Evolutionary conservation across 768 basidiomycete species (phyloP).

Genomic region (Suillus fuscotomentosus): DNA sequence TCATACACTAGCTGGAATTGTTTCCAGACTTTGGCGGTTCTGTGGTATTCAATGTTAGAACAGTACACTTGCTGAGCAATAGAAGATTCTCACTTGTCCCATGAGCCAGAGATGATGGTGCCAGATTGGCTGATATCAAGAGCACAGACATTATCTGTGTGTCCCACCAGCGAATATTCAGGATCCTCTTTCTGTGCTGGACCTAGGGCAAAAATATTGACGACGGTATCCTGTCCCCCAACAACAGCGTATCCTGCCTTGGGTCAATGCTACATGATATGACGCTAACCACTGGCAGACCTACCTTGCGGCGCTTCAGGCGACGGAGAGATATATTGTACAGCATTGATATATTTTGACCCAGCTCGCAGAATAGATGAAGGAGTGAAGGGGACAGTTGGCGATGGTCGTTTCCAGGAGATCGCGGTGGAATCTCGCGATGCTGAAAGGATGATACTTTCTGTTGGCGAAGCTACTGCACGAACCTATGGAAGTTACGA

Average conservation of each 20-base stretch:
- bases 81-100: constrained; percentile 76
- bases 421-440: constrained; percentile 93
- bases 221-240: constrained; percentile 85
- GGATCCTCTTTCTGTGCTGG: constrained; percentile 64
- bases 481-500: constrained; percentile 61
- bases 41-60: constrained; percentile 28
- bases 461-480: constrained; percentile 71
- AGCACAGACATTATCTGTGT: constrained; percentile 87
- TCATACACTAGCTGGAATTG: constrained; percentile 70
- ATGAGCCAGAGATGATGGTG: constrained; percentile 88
- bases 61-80: not conserved
- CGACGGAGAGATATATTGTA: constrained; percentile 73
- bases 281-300: constrained; percentile 14
- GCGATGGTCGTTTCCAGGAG: constrained; percentile 65
- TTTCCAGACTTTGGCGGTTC: constrained; percentile 94
- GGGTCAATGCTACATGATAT: constrained; percentile 6
- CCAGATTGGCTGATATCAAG: constrained; percentile 70
- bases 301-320: constrained; percentile 69
- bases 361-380: constrained; percentile 59
- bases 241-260: constrained; percentile 76
- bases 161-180: constrained; percentile 80
- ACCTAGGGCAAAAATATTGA: constrained; percentile 78
- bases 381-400: constrained; percentile 51
- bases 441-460: constrained; percentile 81
- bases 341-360: constrained; percentile 76